Evolutionary conservation across 805 yeast species (phyloP), one percentile per base, ranked within the genome.

Genomic region (Scheffersomyces amazonensis): DNA sequence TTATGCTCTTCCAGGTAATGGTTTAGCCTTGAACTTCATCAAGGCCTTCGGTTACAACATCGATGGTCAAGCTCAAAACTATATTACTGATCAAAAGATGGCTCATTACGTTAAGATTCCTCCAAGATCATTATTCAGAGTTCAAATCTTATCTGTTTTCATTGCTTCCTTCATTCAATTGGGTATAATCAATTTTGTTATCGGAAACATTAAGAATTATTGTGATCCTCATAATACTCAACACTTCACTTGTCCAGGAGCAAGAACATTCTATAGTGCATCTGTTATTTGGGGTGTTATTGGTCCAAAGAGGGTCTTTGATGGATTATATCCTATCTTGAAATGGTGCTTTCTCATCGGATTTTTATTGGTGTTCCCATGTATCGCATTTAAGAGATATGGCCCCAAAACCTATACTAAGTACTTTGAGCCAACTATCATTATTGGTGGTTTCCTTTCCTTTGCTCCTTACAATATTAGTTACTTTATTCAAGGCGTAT

Each of bases 281-380:
- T 69, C 75, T 23, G 51, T 73, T 16, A 60, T 69, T 35, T 73
- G 73, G 63, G 80, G 78, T 24, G 76, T 65, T 25, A 69, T 74
- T 43, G 78, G 78, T 16, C 83, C 87, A 5, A 64, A 66, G 36
- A 66, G 73, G 41, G 71, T 76, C 35, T 78, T 80, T 50, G 69
- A 73, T 28, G 67, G 70, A 11, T 50, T 75, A 23, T 78, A 78
- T 52, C 66, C 73, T 5, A 61, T 69, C 3, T 53, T 78, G 37
- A 61, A 75, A 44, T 78, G 69, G 62, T 73, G 79, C 42, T 78
- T 81, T 58, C 49, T 77, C 20, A 51, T 78, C 48, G 87, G 87
- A 2, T 43, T 48, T 40, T 44, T 54, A 34, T 40, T 52, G n/a
- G 53, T 51, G 1, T 34, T 55, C 25, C 43, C 49, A 10, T 48